Conservation (phyloP, 1,284 basidiomycete genomes). For the Irpex sp. region DNA sequence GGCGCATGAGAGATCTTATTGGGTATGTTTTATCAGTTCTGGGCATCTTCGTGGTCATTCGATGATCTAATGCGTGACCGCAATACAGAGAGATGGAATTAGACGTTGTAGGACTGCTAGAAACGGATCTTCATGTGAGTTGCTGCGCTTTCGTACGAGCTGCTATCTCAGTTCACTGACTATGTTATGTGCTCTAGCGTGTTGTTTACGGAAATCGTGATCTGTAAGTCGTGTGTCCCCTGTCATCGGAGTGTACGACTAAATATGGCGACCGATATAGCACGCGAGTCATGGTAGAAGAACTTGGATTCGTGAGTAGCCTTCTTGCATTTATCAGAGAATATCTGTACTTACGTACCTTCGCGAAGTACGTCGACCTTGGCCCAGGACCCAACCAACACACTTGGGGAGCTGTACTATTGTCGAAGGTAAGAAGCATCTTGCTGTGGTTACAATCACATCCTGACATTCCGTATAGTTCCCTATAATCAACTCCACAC, state of each 20-base stretch:
- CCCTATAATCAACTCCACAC: constrained; percentile 87
- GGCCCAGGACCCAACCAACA: constrained; percentile 89
- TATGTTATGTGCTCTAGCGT: constrained; percentile 42
- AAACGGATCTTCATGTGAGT: constrained; percentile 83
- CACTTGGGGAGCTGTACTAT: constrained; percentile 86
- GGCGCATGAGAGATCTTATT: constrained; percentile 73
- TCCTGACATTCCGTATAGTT: constrained; percentile 45
- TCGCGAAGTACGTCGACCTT: constrained; percentile 64
- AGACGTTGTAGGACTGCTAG: constrained; percentile 80
- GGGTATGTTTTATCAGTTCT: constrained; percentile 29
- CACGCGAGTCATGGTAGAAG: constrained; percentile 73
- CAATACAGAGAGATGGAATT: constrained; percentile 68
- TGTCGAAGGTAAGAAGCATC: constrained; percentile 61
- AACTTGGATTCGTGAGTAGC: constrained; percentile 74
- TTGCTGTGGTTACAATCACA: neutral
- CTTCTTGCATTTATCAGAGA: neutral
- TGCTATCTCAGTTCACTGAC: neutral
- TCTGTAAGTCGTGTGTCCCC: constrained; percentile 45
- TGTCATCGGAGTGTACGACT: neutral
- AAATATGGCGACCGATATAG: constrained; percentile 31
- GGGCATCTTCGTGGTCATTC: constrained; percentile 14
- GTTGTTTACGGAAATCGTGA: constrained; percentile 90
- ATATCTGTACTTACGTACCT: constrained; percentile 9
- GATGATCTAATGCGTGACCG: neutral
- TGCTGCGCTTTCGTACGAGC: neutral